phyloP scores from a whole-genome alignment of 1,139 yeast species.

The Kodamaea anthophila region DNA sequence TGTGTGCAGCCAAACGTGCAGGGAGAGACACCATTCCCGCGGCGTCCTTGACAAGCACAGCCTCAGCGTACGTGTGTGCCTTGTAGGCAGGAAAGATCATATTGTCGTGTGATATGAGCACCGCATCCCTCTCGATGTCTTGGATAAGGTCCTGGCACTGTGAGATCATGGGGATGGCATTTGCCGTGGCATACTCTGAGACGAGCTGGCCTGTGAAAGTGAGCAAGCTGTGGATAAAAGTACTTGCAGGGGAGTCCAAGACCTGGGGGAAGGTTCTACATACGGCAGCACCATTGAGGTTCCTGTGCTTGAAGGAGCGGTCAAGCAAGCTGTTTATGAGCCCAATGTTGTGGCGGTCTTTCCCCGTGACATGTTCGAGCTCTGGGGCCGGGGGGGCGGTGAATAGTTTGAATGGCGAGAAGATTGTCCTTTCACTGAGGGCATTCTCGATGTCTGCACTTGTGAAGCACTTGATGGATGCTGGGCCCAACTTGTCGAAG shows the following conservation, averaged over 20 bases:
- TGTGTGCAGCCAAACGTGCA: conserved; percentile 29
- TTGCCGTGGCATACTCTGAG: conserved; percentile 18
- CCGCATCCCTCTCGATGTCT: conserved; percentile 17
- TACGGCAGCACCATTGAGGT: conserved; percentile 25
- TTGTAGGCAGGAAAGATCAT: conserved; percentile 30
- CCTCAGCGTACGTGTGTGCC: conserved; percentile 30
- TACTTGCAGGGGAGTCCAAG: conserved; percentile 10
- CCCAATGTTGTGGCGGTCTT: conserved; percentile 30
- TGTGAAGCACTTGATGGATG: conserved; percentile 19
- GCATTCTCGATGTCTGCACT: conserved; percentile 20
- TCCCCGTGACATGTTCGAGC: conserved; percentile 12
- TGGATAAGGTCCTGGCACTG: conserved; percentile 17
- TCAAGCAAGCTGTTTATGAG: conserved; percentile 27
- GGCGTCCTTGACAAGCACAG: conserved; percentile 31
- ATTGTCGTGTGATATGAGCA: conserved; percentile 33
- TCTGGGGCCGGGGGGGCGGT: conserved; percentile 4
- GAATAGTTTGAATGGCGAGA: conserved; percentile 28
- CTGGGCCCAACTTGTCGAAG: conserved; percentile 23
- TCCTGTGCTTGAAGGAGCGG: conserved; percentile 28
- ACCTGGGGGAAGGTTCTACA: conserved; percentile 1
- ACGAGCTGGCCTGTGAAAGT: conserved; percentile 22
- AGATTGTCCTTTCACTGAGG: conserved; percentile 23
- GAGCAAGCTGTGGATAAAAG: conserved; percentile 24
- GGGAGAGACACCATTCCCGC: conserved; percentile 30
- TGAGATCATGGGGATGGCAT: conserved; percentile 25